These are phyloP conservation scores for Kentomonas sorsogonicus DNA, from an alignment of 208 protist genomes.

Conservation along the genomic window DNA sequence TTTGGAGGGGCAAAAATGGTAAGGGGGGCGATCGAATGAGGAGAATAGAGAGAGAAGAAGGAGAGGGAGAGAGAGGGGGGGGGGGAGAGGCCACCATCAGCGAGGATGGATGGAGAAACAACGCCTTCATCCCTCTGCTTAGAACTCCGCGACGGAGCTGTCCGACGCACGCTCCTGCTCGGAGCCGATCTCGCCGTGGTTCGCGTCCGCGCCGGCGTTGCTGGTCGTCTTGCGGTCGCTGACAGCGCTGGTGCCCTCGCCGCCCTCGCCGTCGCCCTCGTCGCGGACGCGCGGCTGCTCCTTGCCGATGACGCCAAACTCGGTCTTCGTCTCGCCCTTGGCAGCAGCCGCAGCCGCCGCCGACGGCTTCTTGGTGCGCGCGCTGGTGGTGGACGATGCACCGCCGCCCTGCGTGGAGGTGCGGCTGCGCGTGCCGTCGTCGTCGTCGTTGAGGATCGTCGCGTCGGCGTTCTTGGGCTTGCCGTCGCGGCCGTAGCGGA, in stretches of 20 bases:
- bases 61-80: no score
- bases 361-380: constrained; percentile 6
- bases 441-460: constrained; percentile 10
- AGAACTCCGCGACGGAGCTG: no score
- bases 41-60: no score
- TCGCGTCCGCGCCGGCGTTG: no score
- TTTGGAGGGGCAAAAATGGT: no score
- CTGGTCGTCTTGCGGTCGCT: no score
- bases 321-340: constrained; percentile 28
- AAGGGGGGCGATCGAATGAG: no score
- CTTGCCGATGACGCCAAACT: constrained; percentile 55
- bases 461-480: constrained; percentile 26
- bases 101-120: no score
- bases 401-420: neutral
- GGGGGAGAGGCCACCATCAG: no score
- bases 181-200: no score
- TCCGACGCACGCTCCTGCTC: no score
- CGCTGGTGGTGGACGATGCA: neutral
- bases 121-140: no score
- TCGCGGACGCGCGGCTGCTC: constrained; percentile 45
- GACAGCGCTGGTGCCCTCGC: neutral
- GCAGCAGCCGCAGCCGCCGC: constrained; percentile 1
- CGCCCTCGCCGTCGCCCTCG: constrained; percentile 20
- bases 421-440: neutral
- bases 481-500: constrained; percentile 52